phyloP scores from a whole-genome alignment of 192 early-diverging fungal species.

The Coemansia sp. region DNA sequence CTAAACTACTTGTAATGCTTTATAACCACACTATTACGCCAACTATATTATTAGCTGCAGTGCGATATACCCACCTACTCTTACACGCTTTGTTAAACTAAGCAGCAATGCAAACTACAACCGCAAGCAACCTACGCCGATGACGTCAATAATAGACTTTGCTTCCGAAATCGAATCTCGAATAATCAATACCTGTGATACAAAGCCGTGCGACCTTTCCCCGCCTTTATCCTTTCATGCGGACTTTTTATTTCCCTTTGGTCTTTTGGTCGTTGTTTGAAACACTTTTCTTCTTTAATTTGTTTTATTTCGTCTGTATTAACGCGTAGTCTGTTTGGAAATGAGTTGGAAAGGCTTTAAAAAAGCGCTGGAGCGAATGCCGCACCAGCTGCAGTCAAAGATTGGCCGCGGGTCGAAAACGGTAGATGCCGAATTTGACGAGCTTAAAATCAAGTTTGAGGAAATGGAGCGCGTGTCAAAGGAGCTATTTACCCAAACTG shows the following conservation, averaged over 20 bases:
- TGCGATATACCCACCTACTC: no score
- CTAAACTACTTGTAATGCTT: no score
- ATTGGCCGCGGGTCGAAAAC: slow-evolving; percentile 59
- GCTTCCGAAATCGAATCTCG: neutral
- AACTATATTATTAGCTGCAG: no score
- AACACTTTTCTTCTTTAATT: neutral
- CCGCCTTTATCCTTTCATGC: neutral
- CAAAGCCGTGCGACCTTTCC: neutral
- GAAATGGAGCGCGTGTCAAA: slow-evolving; percentile 60
- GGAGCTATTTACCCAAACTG: slow-evolving; percentile 64
- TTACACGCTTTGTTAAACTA: no score
- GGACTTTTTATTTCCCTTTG: neutral
- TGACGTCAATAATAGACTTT: neutral
- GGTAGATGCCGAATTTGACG: slow-evolving; percentile 67
- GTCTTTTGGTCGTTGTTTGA: neutral
- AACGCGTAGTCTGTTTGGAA: neutral
- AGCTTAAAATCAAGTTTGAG: slow-evolving; percentile 62
- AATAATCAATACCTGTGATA: neutral
- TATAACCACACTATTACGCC: no score
- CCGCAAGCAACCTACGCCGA: neutral
- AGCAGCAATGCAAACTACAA: no score
- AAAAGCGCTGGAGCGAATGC: slow-evolving; percentile 79
- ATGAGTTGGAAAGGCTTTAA: slow-evolving; percentile 75
- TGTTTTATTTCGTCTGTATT: slow-evolving; percentile 6
- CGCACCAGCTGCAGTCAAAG: slow-evolving; percentile 69